Evolutionary conservation across 768 basidiomycete genomes (phyloP).

Genomic region (Lentinus tigrinus): DNA sequence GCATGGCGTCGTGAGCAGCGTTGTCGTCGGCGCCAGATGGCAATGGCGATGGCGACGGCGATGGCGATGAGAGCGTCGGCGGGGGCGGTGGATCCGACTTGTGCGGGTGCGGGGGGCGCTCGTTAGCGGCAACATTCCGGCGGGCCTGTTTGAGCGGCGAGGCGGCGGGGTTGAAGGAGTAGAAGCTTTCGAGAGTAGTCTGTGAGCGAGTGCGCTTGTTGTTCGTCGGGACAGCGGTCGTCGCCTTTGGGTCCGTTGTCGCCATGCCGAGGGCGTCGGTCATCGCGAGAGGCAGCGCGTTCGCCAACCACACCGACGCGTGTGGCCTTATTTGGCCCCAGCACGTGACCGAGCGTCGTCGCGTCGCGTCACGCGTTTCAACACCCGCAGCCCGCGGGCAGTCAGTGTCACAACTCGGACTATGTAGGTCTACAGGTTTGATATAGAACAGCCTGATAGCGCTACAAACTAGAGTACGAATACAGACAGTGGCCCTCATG

Average conservation of each 20-base stretch:
- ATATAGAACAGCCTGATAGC: too few species aligned
- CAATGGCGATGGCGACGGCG: neutral
- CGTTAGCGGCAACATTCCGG: neutral
- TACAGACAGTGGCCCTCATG: neutral
- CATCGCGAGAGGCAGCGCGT: neutral
- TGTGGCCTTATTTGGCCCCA: neutral
- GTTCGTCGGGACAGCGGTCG: neutral
- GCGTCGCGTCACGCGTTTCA: neutral
- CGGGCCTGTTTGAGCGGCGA: slow-evolving; percentile 11
- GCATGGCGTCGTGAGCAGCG: neutral
- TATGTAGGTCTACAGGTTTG: too few species aligned
- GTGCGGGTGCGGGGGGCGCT: neutral
- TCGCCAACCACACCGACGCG: neutral
- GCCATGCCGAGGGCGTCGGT: neutral
- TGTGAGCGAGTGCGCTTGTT: slow-evolving; percentile 14
- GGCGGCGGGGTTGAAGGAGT: neutral
- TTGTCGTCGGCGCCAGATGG: neutral
- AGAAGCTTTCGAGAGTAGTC: slow-evolving; percentile 6
- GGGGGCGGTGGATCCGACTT: neutral
- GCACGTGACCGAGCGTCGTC: neutral
- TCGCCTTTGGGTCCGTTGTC: neutral
- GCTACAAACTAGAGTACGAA: neutral
- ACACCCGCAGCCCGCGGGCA: too few species aligned
- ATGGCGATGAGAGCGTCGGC: neutral
- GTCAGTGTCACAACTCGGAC: too few species aligned